A percentile compares a stretch with the other conserved stretches of the same genome.
phyloP scores from a whole-genome alignment of 768 basidiomycete species.

The Mycena kentingensis region DNA sequence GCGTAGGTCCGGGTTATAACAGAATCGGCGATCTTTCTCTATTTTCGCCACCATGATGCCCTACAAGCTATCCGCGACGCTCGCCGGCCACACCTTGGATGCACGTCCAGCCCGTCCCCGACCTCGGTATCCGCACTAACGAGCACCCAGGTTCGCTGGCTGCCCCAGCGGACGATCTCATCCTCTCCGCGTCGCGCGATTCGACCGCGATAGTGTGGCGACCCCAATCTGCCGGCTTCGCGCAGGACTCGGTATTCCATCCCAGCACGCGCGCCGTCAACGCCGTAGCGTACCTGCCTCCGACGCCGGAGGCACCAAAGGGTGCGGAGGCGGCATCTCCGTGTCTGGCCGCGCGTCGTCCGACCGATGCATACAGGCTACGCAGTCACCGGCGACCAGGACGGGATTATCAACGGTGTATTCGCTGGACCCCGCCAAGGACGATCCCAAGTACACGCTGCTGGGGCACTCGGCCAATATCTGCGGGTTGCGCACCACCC shows the following conservation, averaged over 20 bases:
- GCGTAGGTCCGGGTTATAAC: too few relatives aligned
- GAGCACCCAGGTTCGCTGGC: conserved; percentile 69
- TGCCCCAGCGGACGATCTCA: conserved; percentile 71
- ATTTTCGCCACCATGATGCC: conserved; percentile 46
- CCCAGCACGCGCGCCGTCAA: conserved; percentile 80
- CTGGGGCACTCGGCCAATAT: conserved; percentile 91
- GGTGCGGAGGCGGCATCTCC: conserved; percentile 44
- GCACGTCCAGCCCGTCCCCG: conserved; percentile 45
- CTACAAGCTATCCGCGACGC: conserved; percentile 76
- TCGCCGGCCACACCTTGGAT: conserved; percentile 72
- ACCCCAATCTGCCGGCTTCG: conserved; percentile 54
- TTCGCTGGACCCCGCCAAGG: conserved; percentile 53
- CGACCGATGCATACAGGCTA: conserved; percentile 58
- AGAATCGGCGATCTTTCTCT: conserved; percentile 1
- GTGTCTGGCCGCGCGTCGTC: background rate
- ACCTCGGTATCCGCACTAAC: conserved; percentile 24
- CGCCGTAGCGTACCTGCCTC: conserved; percentile 75
- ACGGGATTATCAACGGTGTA: conserved; percentile 87
- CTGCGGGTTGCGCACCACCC: conserved; percentile 75
- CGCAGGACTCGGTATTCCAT: conserved; percentile 53
- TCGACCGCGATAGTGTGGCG: conserved; percentile 88
- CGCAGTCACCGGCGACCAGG: conserved; percentile 86
- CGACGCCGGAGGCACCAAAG: conserved; percentile 67
- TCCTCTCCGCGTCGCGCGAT: conserved; percentile 92
- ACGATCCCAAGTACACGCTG: conserved; percentile 80